Conservation (phyloP, 257 asterid species). For the Catharanthus roseus region DNA sequence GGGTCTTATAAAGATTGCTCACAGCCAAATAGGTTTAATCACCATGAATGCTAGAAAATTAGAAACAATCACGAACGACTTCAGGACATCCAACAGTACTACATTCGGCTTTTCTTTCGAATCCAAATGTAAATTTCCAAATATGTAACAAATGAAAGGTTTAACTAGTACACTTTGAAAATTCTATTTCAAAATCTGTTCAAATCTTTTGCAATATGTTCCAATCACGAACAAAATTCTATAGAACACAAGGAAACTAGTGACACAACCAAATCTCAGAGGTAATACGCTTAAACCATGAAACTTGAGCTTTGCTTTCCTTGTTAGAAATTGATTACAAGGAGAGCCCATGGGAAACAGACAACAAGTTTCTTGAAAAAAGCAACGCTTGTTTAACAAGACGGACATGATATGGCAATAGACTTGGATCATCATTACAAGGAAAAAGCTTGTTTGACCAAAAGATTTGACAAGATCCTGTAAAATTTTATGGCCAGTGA, state of each 20-base stretch:
- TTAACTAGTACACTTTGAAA: background rate
- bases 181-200: background rate
- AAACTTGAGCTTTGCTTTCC: background rate
- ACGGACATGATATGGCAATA: background rate
- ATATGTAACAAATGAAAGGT: background rate
- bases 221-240: background rate
- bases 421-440: background rate
- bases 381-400: background rate
- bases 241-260: background rate
- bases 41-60: background rate
- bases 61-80: background rate
- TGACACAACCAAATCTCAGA: background rate
- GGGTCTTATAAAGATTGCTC: too few relatives aligned
- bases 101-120: too few relatives aligned
- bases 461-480: background rate
- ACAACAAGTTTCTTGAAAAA: too few relatives aligned
- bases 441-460: background rate
- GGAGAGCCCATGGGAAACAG: background rate
- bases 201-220: background rate
- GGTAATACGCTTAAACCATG: background rate
- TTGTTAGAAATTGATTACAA: background rate
- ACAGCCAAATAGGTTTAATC: background rate
- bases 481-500: background rate
- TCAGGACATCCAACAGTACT: background rate
- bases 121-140: background rate